Base-by-base conservation (phyloP, 2,329 filamentous ascomycete genomes). In the Metarhizium guizhouense region DNA sequence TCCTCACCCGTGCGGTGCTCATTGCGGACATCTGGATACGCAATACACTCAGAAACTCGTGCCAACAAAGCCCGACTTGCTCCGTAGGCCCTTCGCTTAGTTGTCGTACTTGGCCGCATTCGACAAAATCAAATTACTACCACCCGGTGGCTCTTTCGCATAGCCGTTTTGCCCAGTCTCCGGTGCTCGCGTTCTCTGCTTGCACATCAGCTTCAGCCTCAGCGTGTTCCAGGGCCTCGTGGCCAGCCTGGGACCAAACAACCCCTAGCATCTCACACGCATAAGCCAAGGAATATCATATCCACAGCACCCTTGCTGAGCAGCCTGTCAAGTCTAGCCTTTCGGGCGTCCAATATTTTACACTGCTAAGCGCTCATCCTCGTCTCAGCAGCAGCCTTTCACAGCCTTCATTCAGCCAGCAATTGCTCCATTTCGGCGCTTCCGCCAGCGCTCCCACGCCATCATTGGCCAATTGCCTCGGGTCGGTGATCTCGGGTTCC, bases 401-500 rank as follows among this genome's bases (percentile, higher is more conserved):
- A 29, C 48, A 30, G 38, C n/a, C 18, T 45, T 45, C n/a, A 11
- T 3, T n/a, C 20, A 30, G 48, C 18, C 42, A 30, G 49, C 43
- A 52, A 47, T 48, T 42, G 54, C 18, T 47, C 48, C 45, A 53
- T 49, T 47, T 52, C 54, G 57, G 56, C 59, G 59, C 56, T 57
- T 56, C 48, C 40, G 47, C 32, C 56, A 54, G 47, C 42, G 8
- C 38, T 38, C 30, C 25, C 51, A 53, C 57, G 47, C 58, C 32
- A 18, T 48, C 38, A 55, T 57, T 58, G 55, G 55, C 52, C 59
- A 56, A 59, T 58, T 40, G 50, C 51, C 50, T 29, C 30, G 34
- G 25, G 34, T 45, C 47, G 43, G 11, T 32, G 32, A 49, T 42
- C 54, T 52, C 47, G 51, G 48, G 48, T 49, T 57, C 54, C 56